These are phyloP conservation scores for Fusarium sp. DNA, from an alignment of 2,329 filamentous ascomycete species.

Conservation along the genomic window DNA sequence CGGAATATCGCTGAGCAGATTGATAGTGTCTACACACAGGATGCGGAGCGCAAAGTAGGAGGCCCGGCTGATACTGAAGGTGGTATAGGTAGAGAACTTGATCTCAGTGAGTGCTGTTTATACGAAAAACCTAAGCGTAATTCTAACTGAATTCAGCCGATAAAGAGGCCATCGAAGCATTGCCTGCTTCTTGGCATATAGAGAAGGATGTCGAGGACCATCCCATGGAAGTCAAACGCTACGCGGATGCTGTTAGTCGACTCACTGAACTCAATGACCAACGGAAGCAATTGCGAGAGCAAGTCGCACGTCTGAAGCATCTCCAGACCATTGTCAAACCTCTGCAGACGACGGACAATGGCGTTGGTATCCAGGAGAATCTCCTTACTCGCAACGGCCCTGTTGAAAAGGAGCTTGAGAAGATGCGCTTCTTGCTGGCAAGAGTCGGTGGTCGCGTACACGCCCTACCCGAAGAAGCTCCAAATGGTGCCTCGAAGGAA, in stretches of 20 bases:
- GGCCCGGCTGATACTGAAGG: conserved; percentile 52
- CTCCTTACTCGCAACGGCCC: conserved; percentile 72
- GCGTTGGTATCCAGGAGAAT: conserved; percentile 69
- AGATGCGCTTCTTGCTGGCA: conserved; percentile 71
- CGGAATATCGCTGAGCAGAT: conserved; percentile 80
- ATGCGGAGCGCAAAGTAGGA: conserved; percentile 54
- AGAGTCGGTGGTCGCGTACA: conserved; percentile 67
- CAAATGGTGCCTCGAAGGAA: conserved; percentile 1
- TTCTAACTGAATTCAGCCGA: conserved; percentile 49
- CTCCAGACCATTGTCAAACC: conserved; percentile 65
- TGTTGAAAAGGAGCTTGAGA: conserved; percentile 73
- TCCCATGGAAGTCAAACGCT: conserved; percentile 62
- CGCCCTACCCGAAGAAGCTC: conserved; percentile 29
- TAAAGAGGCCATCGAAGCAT: conserved; percentile 56
- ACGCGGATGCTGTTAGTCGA: conserved; percentile 60
- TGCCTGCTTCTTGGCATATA: conserved; percentile 61
- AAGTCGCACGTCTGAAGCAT: conserved; percentile 59
- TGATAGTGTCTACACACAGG: conserved; percentile 69
- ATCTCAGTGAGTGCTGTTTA: conserved; percentile 54
- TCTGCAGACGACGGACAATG: conserved; percentile 41
- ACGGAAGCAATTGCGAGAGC: conserved; percentile 51
- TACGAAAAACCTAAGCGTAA: neutral
- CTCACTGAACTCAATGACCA: conserved; percentile 62
- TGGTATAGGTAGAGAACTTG: conserved; percentile 54
- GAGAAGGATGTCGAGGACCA: conserved; percentile 51